Base-by-base conservation (phyloP, 352 stramenopile species). In the Aphanomyces invadans region DNA sequence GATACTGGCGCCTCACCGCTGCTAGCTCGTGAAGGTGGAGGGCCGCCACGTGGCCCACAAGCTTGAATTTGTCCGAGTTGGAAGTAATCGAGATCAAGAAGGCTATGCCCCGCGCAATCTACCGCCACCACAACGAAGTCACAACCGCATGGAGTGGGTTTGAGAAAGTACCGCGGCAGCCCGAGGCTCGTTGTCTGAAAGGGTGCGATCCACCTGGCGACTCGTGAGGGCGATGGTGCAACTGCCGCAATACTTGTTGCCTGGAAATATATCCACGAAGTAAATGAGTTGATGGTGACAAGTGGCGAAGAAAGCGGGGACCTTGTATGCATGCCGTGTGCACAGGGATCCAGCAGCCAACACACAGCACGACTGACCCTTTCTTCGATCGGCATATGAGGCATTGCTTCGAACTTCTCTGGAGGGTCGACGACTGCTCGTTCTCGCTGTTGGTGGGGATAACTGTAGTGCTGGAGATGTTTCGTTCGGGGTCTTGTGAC, bases 271-370 rank as follows among this genome's bases (percentile, higher is more conserved):
- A n/a, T n/a, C n/a, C n/a, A n/a, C n/a, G n/a, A n/a, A n/a, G n/a
- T n/a, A n/a, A n/a, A n/a, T n/a, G n/a, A n/a, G n/a, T n/a, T n/a
- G n/a, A n/a, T 9, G 29, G 17, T 11, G 10, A 28, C n/a, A 21
- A 54, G 1, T 21, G 25, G 23, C 21, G 46, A 21, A 54, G 10
- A 33, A 48, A 10, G 19, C 11, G 10, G 17, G 9, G 55, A 67
- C 60, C 60, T 36, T 48, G 33, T 44, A 67, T 67, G 60, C 60
- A 67, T 5, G 15, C 42, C 28, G 60, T 23, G 26, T 67, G 60
- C 19, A 56, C 49, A n/a, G 60, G 21, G 33, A 67, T 48, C 49
- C 52, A 67, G 21, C 60, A 67, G 28, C 60, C 60, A 10, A 59
- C n/a, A 32, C 60, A 67, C 9, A 49, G 39, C n/a, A 67, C n/a